Percentiles rank a stretch among this genome's conserved stretches.
Evolutionary conservation across 495 filamentous ascomycete genomes (phyloP).

Genomic region (Cryomyces antarcticus): DNA sequence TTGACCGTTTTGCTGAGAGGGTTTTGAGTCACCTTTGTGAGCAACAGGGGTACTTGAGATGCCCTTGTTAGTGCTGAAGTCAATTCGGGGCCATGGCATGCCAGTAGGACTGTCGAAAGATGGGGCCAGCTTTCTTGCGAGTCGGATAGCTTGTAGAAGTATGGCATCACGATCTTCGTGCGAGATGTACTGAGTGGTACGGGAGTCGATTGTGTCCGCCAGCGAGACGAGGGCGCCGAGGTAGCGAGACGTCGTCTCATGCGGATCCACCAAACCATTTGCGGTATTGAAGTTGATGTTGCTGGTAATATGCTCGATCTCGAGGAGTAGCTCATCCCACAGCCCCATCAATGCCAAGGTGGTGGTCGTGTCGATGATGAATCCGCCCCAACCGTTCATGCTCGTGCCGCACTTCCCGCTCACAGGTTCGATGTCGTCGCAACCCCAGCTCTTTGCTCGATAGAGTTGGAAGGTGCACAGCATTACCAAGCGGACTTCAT

Average conservation of each 20-base stretch:
- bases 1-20: not conserved
- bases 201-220: slow-evolving; percentile 12
- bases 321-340: slow-evolving; percentile 14
- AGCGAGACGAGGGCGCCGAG: slow-evolving; percentile 15
- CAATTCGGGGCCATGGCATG: slow-evolving; percentile 14
- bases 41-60: too few relatives aligned
- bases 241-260: slow-evolving; percentile 17
- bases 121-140: slow-evolving; percentile 13
- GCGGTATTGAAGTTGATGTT: slow-evolving; percentile 12
- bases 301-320: slow-evolving; percentile 11
- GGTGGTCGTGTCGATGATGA: slow-evolving; percentile 15
- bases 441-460: slow-evolving; percentile 12
- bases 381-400: slow-evolving; percentile 18
- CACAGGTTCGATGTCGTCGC: slow-evolving; percentile 15
- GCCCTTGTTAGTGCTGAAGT: slow-evolving; percentile 10
- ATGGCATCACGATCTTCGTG: slow-evolving; percentile 6
- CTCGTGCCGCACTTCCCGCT: slow-evolving; percentile 6
- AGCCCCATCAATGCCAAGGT: slow-evolving; percentile 18
- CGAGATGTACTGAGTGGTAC: slow-evolving; percentile 7
- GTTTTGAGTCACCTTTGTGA: slow-evolving; percentile 4
- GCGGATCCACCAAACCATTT: slow-evolving; percentile 14
- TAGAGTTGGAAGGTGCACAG: too few relatives aligned
- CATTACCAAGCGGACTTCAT: not conserved
- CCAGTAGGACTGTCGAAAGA: slow-evolving; percentile 16
- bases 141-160: slow-evolving; percentile 11